Base-by-base conservation (phyloP, 345 rosid species). In the Bruguiera parviflora region DNA sequence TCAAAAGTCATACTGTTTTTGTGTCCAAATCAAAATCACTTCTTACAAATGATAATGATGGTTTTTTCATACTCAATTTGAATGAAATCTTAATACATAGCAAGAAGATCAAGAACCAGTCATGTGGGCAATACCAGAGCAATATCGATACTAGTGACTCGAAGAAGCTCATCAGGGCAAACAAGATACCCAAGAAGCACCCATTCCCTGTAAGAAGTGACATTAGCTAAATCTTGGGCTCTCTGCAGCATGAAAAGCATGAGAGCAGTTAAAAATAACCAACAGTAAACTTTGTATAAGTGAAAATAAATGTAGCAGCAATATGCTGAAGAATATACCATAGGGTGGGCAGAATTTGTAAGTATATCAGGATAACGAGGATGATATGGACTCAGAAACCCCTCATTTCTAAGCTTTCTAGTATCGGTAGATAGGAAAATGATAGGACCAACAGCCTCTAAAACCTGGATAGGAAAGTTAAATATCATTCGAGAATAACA, bases 151-250 rank as follows among this genome's bases (percentile, higher is more conserved):
- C 99, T 92, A 59, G 98, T 95, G 73, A 90, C 99, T 57, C 92
- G 98, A 77, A 92, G 98, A 74, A 95, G 88, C 83, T 95, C 99
- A 73, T 95, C 96, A 31, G 99, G 99, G 73, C 99, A 95, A 77
- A 95, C 99, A 70, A 92, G 98, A 84, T 95, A 92, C 52, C 99
- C 96, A 80, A 92, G 86, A 63, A 95, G 83, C 73, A 95, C 98
- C 99, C 99, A 95, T 70, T 95, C 97, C 76, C 96, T 81, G 71
- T 95, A 92, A 65, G 92, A 88, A 75, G 99, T 92, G 76, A 92
- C 97, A 87, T 95, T 88, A 73, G 99, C 96, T 58, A 95, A 91
- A 85, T 95, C 99, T 80, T 92, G 97, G 66, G 98, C 98, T 82
- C 98, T 87, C 99, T 95, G 89, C 78, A 68, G 43, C 69, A 64